A percentile compares a stretch with the other conserved stretches of the same genome.
These are phyloP conservation scores for Elaeagnus macrophylla DNA, from an alignment of 306 rosid species.

Conservation along the genomic window DNA sequence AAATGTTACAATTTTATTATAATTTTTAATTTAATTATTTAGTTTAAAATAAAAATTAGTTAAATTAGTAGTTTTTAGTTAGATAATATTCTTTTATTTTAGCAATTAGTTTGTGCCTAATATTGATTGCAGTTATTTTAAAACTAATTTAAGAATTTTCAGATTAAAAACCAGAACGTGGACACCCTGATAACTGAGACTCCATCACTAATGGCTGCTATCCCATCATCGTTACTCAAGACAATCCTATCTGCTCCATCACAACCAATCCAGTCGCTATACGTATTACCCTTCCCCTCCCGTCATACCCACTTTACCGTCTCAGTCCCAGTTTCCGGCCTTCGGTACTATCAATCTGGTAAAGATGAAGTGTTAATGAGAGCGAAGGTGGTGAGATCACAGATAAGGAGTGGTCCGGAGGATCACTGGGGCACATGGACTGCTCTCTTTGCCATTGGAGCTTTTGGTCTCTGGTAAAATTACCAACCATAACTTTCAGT, in stretches of 20 bases:
- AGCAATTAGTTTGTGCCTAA: no score
- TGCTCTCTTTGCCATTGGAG: conserved; percentile 30
- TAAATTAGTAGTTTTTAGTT: no score
- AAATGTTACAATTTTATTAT: no score
- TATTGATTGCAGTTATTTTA: no score
- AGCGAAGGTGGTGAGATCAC: conserved; percentile 20
- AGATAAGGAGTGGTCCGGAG: conserved; percentile 25
- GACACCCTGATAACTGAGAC: no score
- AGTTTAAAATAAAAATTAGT: no score
- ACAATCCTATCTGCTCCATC: conserved; percentile 3
- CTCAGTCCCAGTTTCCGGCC: background rate
- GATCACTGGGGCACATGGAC: conserved; percentile 43
- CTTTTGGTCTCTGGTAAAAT: conserved; percentile 39
- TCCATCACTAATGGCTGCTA: conserved; percentile 11
- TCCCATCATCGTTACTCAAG: conserved; percentile 2
- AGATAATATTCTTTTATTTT: no score
- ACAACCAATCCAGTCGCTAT: conserved; percentile 7
- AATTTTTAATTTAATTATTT: no score
- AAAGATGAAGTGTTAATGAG: conserved; percentile 1
- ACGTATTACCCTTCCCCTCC: conserved; percentile 8
- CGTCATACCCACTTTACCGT: conserved; percentile 5
- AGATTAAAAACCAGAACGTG: no score
- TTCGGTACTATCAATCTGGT: background rate
- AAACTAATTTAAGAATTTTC: no score
- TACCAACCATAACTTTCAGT: background rate